phyloP scores from a whole-genome alignment of 108 stramenopile species.

The Seminavis robusta region DNA sequence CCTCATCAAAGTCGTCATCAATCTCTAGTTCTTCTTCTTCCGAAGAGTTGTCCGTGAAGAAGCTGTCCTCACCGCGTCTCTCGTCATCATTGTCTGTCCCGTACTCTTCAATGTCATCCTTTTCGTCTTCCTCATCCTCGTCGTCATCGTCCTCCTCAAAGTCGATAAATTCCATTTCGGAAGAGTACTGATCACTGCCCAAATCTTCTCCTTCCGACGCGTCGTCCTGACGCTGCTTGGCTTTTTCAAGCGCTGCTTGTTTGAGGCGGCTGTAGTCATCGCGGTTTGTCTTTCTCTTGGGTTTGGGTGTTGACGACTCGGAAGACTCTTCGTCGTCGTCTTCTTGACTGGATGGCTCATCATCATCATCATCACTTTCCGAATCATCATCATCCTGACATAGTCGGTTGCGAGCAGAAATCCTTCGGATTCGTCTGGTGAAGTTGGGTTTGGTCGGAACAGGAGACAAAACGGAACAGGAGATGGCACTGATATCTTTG shows the following conservation, averaged over 20 bases:
- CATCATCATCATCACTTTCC: not conserved
- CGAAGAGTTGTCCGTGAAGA: not conserved
- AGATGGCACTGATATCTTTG: slow-evolving; percentile 10
- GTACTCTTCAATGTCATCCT: slow-evolving; percentile 10
- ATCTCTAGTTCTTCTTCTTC: not conserved
- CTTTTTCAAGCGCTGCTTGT: not conserved
- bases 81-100: not conserved
- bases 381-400: not conserved
- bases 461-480: slow-evolving; percentile 6
- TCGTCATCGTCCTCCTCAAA: slow-evolving; percentile 20
- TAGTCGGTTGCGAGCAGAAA: not conserved
- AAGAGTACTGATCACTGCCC: slow-evolving; percentile 1
- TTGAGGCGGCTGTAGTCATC: not conserved
- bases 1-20: not conserved
- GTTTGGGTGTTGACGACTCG: not conserved
- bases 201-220: slow-evolving; percentile 6
- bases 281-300: slow-evolving; percentile 14
- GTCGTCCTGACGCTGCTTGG: not conserved
- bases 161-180: slow-evolving; percentile 1
- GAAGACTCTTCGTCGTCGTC: not conserved
- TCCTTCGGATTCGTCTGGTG: not conserved
- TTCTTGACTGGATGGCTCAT: not conserved
- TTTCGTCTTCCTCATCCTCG: slow-evolving; percentile 16
- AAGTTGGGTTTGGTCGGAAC: not conserved
- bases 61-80: not conserved